These are phyloP conservation scores for Sphenostylis stenocarpa DNA, from an alignment of 306 rosid genomes.

Conservation along the genomic window DNA sequence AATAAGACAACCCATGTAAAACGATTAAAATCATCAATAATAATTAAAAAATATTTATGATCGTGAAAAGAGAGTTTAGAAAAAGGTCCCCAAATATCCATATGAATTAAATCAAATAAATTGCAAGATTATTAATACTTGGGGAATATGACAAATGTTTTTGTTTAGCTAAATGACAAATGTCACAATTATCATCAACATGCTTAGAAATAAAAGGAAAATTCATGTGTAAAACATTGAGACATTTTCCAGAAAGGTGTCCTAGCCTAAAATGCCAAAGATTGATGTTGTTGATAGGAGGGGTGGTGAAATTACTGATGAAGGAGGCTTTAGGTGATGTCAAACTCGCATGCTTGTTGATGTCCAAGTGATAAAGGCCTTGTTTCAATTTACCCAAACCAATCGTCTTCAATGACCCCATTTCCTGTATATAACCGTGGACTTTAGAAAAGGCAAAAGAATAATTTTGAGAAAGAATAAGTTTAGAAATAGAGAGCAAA, in stretches of 20 bases:
- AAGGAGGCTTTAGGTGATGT: neutral
- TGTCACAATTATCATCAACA: neutral
- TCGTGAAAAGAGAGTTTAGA: no score
- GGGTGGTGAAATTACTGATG: neutral
- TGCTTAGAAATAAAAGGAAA: neutral
- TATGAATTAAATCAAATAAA: no score
- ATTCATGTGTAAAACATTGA: neutral
- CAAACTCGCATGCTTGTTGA: neutral
- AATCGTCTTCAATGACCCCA: neutral
- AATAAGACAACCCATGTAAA: no score
- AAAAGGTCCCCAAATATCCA: no score
- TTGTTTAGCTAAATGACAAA: neutral
- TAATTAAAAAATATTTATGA: no score
- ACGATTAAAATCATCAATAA: no score
- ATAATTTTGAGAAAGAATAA: neutral
- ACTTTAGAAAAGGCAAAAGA: neutral
- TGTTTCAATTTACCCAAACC: neutral
- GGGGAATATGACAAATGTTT: no score
- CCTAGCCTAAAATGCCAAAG: neutral
- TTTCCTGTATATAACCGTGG: neutral
- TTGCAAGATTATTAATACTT: no score
- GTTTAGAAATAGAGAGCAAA: neutral
- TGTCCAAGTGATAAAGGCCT: neutral
- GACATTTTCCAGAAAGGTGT: neutral
- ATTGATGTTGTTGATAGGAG: neutral